A percentile compares a stretch with the other conserved stretches of the same genome.
Evolutionary conservation across 495 filamentous ascomycete genomes (phyloP).

Genomic region (Penicillium angulare): DNA sequence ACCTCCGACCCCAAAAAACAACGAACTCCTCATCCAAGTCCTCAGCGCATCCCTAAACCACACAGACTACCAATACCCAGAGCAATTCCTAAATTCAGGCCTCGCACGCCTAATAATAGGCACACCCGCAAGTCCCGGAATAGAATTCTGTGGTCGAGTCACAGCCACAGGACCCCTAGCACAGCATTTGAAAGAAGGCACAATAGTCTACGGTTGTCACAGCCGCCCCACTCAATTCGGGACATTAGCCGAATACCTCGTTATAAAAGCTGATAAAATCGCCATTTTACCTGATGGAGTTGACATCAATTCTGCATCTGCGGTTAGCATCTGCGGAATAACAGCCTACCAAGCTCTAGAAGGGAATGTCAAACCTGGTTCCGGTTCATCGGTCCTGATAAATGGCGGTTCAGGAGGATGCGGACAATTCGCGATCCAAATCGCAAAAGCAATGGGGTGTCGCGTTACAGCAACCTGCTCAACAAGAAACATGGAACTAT

Average conservation of each 20-base stretch:
- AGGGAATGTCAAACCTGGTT: conserved; percentile 49
- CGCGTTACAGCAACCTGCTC: conserved; percentile 62
- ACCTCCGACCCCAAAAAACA: conserved; percentile 28
- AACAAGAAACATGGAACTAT: conserved; percentile 54
- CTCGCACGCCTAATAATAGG: conserved; percentile 31
- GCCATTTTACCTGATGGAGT: conserved; percentile 51
- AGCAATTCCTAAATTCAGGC: conserved; percentile 48
- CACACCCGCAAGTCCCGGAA: conserved; percentile 53
- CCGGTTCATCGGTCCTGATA: conserved; percentile 60
- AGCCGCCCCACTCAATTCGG: conserved; percentile 45
- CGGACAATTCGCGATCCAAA: conserved; percentile 61
- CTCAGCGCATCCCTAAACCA: conserved; percentile 60
- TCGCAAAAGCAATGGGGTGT: conserved; percentile 63
- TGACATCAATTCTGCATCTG: conserved; percentile 46
- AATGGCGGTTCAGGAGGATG: conserved; percentile 66
- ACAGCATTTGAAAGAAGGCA: conserved; percentile 41
- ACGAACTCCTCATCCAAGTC: conserved; percentile 57
- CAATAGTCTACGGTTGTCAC: conserved; percentile 54
- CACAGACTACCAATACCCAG: conserved; percentile 66
- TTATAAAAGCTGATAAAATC: conserved; percentile 12
- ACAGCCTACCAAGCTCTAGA: conserved; percentile 60
- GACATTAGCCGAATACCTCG: conserved; percentile 53
- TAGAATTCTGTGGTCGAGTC: conserved; percentile 65
- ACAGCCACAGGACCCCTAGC: conserved; percentile 37
- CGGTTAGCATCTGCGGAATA: conserved; percentile 50